phyloP scores from a whole-genome alignment of 495 filamentous ascomycete species.

The Usnea hakonensis region DNA sequence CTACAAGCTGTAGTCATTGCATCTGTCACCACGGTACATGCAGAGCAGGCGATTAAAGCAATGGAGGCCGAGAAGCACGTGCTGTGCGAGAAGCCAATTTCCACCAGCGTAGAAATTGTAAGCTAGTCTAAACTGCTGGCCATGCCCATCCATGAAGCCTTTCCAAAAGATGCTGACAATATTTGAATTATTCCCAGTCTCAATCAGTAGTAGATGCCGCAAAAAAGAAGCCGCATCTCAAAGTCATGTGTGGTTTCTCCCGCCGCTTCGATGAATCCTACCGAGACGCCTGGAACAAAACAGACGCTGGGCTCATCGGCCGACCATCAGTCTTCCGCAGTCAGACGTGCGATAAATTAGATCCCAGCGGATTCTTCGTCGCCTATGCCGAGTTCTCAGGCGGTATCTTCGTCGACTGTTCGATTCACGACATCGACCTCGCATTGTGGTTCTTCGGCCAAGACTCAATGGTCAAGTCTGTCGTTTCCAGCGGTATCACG shows the following conservation, averaged over 20 bases:
- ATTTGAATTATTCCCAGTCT: conserved; percentile 31
- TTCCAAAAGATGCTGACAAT: not conserved
- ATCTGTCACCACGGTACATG: conserved; percentile 47
- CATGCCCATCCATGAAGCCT: not conserved
- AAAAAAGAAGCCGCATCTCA: conserved; percentile 41
- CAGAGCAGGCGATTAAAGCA: conserved; percentile 49
- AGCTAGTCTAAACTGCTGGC: conserved; percentile 14
- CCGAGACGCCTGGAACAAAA: conserved; percentile 42
- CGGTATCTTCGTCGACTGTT: conserved; percentile 56
- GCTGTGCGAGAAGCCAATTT: conserved; percentile 47
- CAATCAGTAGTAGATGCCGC: conserved; percentile 47
- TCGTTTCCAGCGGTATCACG: conserved; percentile 48
- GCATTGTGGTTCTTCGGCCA: conserved; percentile 51
- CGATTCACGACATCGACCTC: conserved; percentile 53
- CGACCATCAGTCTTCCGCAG: conserved; percentile 44
- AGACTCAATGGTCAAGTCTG: conserved; percentile 36
- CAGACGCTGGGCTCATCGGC: conserved; percentile 43
- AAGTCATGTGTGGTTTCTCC: conserved; percentile 55
- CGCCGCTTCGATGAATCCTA: conserved; percentile 52
- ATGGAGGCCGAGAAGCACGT: conserved; percentile 48
- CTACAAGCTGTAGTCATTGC: conserved; percentile 47
- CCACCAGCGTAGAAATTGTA: conserved; percentile 44
- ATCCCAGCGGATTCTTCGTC: conserved; percentile 49
- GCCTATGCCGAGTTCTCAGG: conserved; percentile 48
- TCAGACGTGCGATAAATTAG: conserved; percentile 52